Evolutionary conservation across 345 rosid genomes (phyloP).

Genomic region (Dipteronia sinensis): DNA sequence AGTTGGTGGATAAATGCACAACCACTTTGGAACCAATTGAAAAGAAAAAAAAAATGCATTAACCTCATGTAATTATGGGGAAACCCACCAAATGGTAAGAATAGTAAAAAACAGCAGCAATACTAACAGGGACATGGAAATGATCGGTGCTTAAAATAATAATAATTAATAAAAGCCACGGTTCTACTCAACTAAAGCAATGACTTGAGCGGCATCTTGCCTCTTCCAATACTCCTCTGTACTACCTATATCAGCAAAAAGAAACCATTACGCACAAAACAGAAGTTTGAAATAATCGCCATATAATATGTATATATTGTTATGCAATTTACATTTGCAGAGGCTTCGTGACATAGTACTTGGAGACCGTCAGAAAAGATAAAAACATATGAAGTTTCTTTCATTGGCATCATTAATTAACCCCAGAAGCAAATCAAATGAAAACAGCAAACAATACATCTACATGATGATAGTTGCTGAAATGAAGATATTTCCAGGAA

Average conservation of each 20-base stretch:
- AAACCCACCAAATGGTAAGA: not conserved
- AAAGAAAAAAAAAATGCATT: not conserved
- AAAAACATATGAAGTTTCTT: not conserved
- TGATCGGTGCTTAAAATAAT: not conserved
- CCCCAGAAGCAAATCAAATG: not conserved
- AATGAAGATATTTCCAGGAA: not conserved
- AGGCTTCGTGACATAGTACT: not conserved
- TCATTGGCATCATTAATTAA: not conserved
- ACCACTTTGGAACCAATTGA: not conserved
- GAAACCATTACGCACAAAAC: constrained; percentile 4
- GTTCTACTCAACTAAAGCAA: constrained; percentile 70
- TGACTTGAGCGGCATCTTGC: constrained; percentile 76
- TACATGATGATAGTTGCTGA: not conserved
- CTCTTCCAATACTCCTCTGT: constrained; percentile 92
- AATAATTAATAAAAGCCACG: not conserved
- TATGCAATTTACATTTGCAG: not conserved
- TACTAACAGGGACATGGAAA: not conserved
- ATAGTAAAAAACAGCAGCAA: not conserved
- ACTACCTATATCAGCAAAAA: constrained; percentile 57
- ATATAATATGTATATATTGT: not conserved
- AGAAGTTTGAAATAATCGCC: not conserved
- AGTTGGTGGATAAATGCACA: not conserved
- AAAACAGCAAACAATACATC: not conserved
- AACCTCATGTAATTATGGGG: not conserved
- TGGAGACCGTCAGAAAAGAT: not conserved